These are phyloP conservation scores for Microcos paniculata DNA, from an alignment of 345 rosid genomes.

Conservation along the genomic window DNA sequence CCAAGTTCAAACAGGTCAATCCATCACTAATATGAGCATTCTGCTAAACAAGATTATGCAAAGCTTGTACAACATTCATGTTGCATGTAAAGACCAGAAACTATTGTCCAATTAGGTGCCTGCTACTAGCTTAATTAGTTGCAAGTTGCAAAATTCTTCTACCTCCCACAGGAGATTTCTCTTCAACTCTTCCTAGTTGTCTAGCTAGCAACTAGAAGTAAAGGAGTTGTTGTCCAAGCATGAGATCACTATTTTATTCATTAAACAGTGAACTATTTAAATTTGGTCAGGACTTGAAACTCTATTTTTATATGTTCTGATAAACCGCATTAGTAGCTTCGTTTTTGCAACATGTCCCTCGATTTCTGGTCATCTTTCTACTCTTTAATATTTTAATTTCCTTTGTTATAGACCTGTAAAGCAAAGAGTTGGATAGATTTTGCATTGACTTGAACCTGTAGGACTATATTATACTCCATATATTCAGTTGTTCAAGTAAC, in stretches of 20 bases:
- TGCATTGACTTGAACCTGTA: background rate
- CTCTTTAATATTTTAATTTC: background rate
- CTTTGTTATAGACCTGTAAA: background rate
- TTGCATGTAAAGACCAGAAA: no score
- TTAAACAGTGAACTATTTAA: background rate
- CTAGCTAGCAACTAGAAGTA: background rate
- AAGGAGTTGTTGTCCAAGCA: background rate
- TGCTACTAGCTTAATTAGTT: background rate
- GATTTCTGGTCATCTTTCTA: background rate
- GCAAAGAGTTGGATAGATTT: background rate
- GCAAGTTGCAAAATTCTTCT: background rate
- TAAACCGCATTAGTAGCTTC: background rate
- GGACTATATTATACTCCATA: background rate
- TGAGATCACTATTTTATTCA: background rate
- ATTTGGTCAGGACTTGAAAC: background rate
- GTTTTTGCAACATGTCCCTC: background rate
- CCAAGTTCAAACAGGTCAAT: no score
- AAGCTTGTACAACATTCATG: no score
- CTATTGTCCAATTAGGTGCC: no score
- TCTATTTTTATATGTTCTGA: background rate
- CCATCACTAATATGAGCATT: no score
- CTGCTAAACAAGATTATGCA: no score
- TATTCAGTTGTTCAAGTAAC: background rate
- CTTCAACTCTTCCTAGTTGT: background rate
- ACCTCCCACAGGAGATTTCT: background rate